Conservation (phyloP, 148 eudicot species). For the Cornus kousa region DNA sequence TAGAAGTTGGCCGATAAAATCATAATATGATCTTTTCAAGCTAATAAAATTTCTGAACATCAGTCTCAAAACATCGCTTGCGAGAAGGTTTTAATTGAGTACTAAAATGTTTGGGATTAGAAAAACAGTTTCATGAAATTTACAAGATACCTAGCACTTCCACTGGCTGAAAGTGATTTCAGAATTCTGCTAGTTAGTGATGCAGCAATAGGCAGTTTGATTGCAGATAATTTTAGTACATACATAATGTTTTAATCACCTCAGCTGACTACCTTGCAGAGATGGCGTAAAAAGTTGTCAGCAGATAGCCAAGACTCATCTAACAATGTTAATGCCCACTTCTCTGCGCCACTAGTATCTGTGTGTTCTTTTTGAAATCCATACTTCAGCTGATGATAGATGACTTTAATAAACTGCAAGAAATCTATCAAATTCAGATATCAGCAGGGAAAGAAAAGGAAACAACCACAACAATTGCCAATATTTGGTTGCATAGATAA, state of each 20-base stretch:
- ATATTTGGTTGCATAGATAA: neutral
- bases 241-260: neutral
- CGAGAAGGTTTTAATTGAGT: neutral
- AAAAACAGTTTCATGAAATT: neutral
- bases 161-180: neutral
- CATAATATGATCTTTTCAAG: neutral
- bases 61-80: neutral
- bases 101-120: neutral
- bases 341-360: conserved; percentile 29
- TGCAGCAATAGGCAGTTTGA: neutral
- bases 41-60: conserved; percentile 1
- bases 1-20: neutral
- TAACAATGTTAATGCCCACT: conserved; percentile 51
- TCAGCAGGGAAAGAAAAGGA: neutral
- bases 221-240: neutral
- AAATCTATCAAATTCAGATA: conserved; percentile 5
- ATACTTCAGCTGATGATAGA: conserved; percentile 82
- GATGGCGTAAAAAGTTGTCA: conserved; percentile 81
- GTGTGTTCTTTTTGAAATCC: conserved; percentile 65
- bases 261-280: conserved; percentile 70
- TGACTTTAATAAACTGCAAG: conserved; percentile 65
- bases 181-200: neutral
- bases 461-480: neutral
- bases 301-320: conserved; percentile 90
- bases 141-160: neutral